These are phyloP conservation scores for Purshia tridentata DNA, from an alignment of 306 rosid species.

Conservation along the genomic window DNA sequence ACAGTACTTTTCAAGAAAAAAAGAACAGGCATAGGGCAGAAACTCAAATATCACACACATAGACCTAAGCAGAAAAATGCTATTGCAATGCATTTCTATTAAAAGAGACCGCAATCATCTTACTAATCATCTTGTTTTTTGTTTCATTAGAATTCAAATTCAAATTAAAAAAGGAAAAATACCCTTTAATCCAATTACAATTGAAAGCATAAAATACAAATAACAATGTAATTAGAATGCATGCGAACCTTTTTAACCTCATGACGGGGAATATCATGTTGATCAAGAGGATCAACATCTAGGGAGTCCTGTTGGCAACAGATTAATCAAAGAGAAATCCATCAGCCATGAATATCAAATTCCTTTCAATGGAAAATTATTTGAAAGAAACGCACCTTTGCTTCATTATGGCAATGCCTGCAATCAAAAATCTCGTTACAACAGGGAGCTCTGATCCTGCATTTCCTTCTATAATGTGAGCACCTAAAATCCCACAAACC, in stretches of 20 bases:
- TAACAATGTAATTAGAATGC: background rate
- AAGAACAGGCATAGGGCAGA: no score
- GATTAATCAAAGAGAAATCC: background rate
- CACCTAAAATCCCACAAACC: conserved; percentile 40
- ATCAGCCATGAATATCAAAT: background rate
- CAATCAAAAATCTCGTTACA: conserved; percentile 63
- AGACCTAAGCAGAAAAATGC: no score
- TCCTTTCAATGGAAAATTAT: background rate
- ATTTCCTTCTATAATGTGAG: conserved; percentile 65
- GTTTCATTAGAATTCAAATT: background rate
- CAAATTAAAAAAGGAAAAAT: background rate
- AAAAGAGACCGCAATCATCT: background rate
- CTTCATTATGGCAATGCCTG: conserved; percentile 79
- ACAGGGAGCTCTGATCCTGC: conserved; percentile 71
- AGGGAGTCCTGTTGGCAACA: conserved; percentile 45
- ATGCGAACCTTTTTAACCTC: conserved; percentile 52
- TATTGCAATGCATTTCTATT: no score
- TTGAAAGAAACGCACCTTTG: conserved; percentile 37
- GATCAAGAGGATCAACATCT: conserved; percentile 33
- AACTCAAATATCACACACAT: no score
- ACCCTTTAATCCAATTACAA: background rate
- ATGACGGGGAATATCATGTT: conserved; percentile 65
- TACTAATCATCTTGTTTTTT: background rate
- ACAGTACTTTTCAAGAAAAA: no score
- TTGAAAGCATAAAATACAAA: background rate